Evolutionary conservation across 306 rosid genomes (phyloP), one percentile per base, ranked within the genome.

Genomic region (Vigna mungo): DNA sequence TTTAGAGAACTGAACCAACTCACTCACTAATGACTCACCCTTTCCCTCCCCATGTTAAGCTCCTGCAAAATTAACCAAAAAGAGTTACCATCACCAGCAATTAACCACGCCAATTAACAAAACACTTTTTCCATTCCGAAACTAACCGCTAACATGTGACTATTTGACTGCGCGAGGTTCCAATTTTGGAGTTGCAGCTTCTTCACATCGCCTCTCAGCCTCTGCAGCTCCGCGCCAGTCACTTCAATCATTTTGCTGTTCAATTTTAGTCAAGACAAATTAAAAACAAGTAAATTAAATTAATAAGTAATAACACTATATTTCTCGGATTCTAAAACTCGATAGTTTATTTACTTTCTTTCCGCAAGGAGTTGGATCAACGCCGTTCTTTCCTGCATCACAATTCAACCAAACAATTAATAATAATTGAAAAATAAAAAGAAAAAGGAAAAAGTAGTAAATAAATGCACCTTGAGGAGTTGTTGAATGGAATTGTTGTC

Each of bases 101-200:
- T 18, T 18, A 53, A 18, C 59, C 4, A 44, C 36, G 7, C 34
- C 46, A 66, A 12, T 5, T 5, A 36, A 36, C 15, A 32, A 30
- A 32, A 7, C 48, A 9, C 0, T 37, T 20, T 32, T 12, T 11
- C 21, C 7, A 46, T 68, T 68, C 1, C 1, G 17, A 44, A 76
- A 25, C 69, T 32, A 5, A 94, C 98, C 73, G 92, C 97, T 75
- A 85, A 82, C 88, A 92, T 90, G 60, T 81, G 87, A 78, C 83
- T 86, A 79, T 94, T 94, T 3, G 94, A 87, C 85, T 92, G 97
- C 80, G 96, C 93, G 75, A 94, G 94, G 72, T 87, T 88, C 97
- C 89, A 82, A 48, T 94, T 94, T 73, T 92, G 98, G 23, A 85
- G 80, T 82, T 92, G 94, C 83, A 94, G 79, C 65, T 94, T 92